Evolutionary conservation across 2,329 filamentous ascomycete genomes (phyloP), one percentile per base, ranked within the genome.

Genomic region (Geosmithia putterillii): DNA sequence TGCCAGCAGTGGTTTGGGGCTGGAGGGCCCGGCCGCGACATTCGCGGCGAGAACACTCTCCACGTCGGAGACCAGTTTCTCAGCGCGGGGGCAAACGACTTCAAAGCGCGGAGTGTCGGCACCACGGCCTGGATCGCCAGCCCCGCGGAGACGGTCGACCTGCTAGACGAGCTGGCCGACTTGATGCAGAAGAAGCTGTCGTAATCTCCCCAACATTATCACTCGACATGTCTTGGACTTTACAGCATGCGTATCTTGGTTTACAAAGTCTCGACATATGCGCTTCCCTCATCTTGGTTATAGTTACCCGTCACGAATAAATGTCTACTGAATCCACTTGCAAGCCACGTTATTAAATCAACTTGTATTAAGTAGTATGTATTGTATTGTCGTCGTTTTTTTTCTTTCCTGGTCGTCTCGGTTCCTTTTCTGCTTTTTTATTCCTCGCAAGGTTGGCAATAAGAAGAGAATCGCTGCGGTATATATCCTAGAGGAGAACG

Each of bases 51-150:
- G 50, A 83, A 84, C 55, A 95, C 89, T 8, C 70, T 98, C 45
- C 92, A 98, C 63, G 86, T 98, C 4, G 92, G 92, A 14, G 92
- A 98, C 63, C 92, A 98, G 65, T 98, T 98, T 61, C 66, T 98
- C 49, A 94, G 86, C 47, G 90, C 90, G 3, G 89, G 89, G 0
- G 87, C 88, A 15, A 98, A 98, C 63, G 92, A 98, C 63, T 98
- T 96, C 70, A 95, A 95, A 68, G 86, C 90, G 7, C 73, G 90
- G 23, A 76, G 88, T 53, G 89, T 94, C 18, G 92, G 86, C 28
- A 95, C 90, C 1, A 96, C 92, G 19, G 89, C 90, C 1, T 98
- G 92, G 92, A 94, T 98, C 51, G 90, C 92, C 1, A 95, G 79
- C 57, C 92, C 92, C 0, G 71, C 74, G 1, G 92, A 98, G 70